Percentiles rank a stretch among this genome's conserved stretches.
Conservation (phyloP, 2,329 filamentous ascomycete genomes). For the Mollisiaceae sp. region DNA sequence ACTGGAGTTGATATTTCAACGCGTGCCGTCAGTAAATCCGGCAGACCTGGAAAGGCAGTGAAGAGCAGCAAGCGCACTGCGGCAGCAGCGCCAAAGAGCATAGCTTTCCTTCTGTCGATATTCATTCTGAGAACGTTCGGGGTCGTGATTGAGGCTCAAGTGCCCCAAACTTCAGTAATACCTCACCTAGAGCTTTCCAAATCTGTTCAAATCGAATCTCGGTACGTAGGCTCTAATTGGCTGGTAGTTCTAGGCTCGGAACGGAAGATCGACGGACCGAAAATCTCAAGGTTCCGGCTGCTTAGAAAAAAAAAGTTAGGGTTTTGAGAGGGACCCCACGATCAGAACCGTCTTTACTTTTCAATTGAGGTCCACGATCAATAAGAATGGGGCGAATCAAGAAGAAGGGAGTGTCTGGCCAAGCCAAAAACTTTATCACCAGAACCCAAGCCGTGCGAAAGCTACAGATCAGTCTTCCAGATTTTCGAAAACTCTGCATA, state of each 20-base stretch:
- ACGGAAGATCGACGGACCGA: conserved; percentile 1
- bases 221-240: conserved; percentile 4
- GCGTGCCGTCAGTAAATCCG: conserved; percentile 83
- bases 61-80: conserved; percentile 81
- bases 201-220: neutral
- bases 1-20: conserved; percentile 97
- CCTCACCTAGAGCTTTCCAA: neutral
- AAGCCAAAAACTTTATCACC: conserved; percentile 98
- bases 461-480: conserved; percentile 93
- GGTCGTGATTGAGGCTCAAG: conserved; percentile 33
- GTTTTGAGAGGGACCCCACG: conserved; percentile 30
- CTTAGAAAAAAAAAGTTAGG: conserved; percentile 8
- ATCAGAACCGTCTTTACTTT: conserved; percentile 43
- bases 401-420: conserved; percentile 87
- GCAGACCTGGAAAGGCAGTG: conserved; percentile 79
- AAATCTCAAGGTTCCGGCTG: neutral
- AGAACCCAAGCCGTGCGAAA: conserved; percentile 96
- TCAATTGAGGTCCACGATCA: conserved; percentile 35
- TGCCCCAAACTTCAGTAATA: neutral
- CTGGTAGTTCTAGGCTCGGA: neutral
- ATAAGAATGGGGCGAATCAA: conserved; percentile 74
- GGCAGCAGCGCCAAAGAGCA: conserved; percentile 77
- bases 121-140: conserved; percentile 47
- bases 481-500: conserved; percentile 98
- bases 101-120: conserved; percentile 62